Evolutionary conservation across 148 eudicot genomes (phyloP).

Genomic region (Bassia scoparia): DNA sequence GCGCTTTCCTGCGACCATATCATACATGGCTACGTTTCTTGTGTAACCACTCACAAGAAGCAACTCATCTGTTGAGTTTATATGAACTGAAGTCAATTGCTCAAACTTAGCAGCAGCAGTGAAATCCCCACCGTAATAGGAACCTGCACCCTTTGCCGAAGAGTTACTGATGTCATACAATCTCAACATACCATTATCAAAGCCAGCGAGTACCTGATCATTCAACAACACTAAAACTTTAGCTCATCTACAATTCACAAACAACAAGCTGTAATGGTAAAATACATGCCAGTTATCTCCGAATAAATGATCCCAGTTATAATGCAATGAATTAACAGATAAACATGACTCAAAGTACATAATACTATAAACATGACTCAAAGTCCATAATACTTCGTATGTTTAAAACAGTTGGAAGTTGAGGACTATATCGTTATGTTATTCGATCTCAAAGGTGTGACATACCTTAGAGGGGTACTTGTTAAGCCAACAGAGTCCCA

Average conservation of each 20-base stretch:
- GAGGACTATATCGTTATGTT: neutral
- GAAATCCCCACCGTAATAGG: conserved; percentile 24
- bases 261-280: conserved; percentile 1
- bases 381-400: neutral
- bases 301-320: too few species aligned
- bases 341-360: neutral
- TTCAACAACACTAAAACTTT: neutral
- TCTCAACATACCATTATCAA: conserved; percentile 69
- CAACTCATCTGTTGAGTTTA: conserved; percentile 78
- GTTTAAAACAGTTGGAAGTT: neutral
- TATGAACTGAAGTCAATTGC: conserved; percentile 69
- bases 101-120: conserved; percentile 48
- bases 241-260: neutral
- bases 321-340: too few species aligned
- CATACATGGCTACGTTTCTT: conserved; percentile 68
- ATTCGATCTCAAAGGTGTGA: neutral
- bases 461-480: conserved; percentile 69
- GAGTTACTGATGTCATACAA: conserved; percentile 50
- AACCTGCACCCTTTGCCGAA: conserved; percentile 28
- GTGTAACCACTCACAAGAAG: conserved; percentile 92
- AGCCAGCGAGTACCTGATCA: conserved; percentile 72
- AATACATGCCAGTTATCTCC: neutral
- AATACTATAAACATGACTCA: neutral
- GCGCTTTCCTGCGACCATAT: conserved; percentile 66
- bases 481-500: conserved; percentile 87